Conservation (phyloP, 257 asterid genomes). For the Solanum paucissectum region DNA sequence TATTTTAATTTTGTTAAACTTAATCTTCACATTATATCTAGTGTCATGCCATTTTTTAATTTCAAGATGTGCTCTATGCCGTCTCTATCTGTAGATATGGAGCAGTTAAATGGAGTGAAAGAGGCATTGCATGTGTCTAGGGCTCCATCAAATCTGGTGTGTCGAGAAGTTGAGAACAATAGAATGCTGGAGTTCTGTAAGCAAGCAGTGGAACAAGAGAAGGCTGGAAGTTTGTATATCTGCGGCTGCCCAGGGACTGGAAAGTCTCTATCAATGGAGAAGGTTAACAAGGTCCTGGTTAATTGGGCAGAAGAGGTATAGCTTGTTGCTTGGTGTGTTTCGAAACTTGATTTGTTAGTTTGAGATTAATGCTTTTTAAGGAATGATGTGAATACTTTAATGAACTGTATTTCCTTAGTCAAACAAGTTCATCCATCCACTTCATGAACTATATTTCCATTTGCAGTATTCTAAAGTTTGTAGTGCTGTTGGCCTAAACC, state of each 20-base stretch:
- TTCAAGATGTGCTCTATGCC: background rate
- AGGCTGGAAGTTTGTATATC: conserved; percentile 75
- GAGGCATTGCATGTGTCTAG: conserved; percentile 83
- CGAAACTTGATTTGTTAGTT: background rate
- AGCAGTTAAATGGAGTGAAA: conserved; percentile 61
- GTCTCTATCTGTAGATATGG: conserved; percentile 27
- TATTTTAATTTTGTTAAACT: background rate
- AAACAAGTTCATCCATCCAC: background rate
- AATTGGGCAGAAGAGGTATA: conserved; percentile 80
- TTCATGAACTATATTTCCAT: background rate
- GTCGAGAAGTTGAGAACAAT: conserved; percentile 72
- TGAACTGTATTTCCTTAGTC: background rate
- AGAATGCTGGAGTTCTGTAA: conserved; percentile 69
- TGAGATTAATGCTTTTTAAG: background rate
- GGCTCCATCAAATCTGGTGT: conserved; percentile 40
- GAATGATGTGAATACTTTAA: background rate
- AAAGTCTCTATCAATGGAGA: conserved; percentile 74
- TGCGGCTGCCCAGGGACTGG: conserved; percentile 99
- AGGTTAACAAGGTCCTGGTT: conserved; percentile 39
- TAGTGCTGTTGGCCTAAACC: background rate
- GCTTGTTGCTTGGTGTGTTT: background rate
- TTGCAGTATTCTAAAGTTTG: background rate
- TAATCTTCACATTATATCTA: background rate
- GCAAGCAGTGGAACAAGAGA: conserved; percentile 50
- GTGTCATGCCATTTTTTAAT: background rate